phyloP scores from a whole-genome alignment of 2,329 filamentous ascomycete genomes.

The Podosphaera aphanis region DNA sequence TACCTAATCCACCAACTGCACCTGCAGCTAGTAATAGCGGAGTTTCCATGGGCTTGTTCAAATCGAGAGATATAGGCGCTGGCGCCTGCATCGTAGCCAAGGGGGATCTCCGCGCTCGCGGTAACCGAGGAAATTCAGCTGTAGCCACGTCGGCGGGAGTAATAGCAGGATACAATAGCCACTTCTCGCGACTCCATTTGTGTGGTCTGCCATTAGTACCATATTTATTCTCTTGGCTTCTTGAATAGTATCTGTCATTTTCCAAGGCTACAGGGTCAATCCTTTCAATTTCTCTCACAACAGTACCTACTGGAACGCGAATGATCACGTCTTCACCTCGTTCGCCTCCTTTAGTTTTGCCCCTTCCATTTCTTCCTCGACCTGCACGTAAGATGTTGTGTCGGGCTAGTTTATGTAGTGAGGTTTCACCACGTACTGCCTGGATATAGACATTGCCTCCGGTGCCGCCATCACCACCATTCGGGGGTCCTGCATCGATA shows the following conservation, averaged over 20 bases:
- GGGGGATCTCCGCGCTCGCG: conserved; percentile 29
- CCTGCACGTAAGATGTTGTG: conserved; percentile 52
- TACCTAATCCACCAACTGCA: conserved; percentile 73
- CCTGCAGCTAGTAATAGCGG: conserved; percentile 74
- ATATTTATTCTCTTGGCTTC: conserved; percentile 16
- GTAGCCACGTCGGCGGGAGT: conserved; percentile 43
- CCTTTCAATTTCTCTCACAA: conserved; percentile 61
- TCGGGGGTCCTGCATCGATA: conserved; percentile 67
- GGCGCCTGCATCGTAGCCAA: conserved; percentile 37
- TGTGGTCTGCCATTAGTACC: conserved; percentile 14
- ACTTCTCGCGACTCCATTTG: conserved; percentile 39
- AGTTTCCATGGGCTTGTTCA: conserved; percentile 52
- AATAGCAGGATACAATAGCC: conserved; percentile 66
- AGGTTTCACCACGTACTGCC: conserved; percentile 74
- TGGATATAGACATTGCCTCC: conserved; percentile 91
- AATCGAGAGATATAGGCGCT: conserved; percentile 48
- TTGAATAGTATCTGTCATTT: conserved; percentile 21
- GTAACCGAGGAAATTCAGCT: conserved; percentile 32
- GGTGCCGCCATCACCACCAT: conserved; percentile 80
- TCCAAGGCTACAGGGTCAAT: conserved; percentile 57
- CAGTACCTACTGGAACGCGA: conserved; percentile 76
- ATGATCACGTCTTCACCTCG: conserved; percentile 73
- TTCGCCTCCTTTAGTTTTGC: conserved; percentile 48
- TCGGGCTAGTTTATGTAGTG: conserved; percentile 71
- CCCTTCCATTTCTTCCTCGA: conserved; percentile 55